These are phyloP conservation scores for Candida andamanensis DNA, from an alignment of 805 yeast species.

Conservation along the genomic window DNA sequence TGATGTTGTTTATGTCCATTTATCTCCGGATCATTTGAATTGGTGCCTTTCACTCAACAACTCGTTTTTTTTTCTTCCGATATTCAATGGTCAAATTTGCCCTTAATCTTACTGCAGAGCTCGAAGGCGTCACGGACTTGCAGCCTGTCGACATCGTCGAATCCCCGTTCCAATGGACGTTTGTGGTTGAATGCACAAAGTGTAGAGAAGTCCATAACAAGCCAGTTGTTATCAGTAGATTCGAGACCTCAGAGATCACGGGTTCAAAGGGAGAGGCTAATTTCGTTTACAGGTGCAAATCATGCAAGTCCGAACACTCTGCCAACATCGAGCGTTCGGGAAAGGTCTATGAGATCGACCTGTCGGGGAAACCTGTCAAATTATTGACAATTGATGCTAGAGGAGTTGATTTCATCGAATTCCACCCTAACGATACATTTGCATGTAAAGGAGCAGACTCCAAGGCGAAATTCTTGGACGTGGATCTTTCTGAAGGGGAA, in stretches of 20 bases:
- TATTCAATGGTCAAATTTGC: constrained; percentile 38
- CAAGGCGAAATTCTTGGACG: constrained; percentile 50
- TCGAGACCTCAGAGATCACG: constrained; percentile 58
- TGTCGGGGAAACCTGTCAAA: constrained; percentile 36
- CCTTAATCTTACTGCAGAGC: constrained; percentile 39
- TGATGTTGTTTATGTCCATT: too few relatives aligned
- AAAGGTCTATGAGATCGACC: constrained; percentile 33
- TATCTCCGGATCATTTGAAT: too few relatives aligned
- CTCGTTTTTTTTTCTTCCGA: too few relatives aligned
- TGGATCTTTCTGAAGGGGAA: constrained; percentile 74
- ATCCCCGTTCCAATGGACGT: constrained; percentile 69
- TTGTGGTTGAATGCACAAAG: constrained; percentile 66
- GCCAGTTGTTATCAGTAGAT: constrained; percentile 60
- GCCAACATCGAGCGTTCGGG: constrained; percentile 29
- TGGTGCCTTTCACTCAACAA: too few relatives aligned
- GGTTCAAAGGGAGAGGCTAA: constrained; percentile 82
- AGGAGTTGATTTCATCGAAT: constrained; percentile 71
- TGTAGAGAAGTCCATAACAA: constrained; percentile 79
- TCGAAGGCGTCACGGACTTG: constrained; percentile 51
- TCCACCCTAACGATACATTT: constrained; percentile 64
- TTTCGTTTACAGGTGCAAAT: constrained; percentile 70
- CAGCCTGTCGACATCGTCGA: constrained; percentile 55
- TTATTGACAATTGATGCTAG: constrained; percentile 76
- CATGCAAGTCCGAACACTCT: constrained; percentile 46
- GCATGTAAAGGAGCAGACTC: constrained; percentile 50